These are phyloP conservation scores for Fusarium falciforme DNA, from an alignment of 2,329 filamentous ascomycete species.

Conservation along the genomic window DNA sequence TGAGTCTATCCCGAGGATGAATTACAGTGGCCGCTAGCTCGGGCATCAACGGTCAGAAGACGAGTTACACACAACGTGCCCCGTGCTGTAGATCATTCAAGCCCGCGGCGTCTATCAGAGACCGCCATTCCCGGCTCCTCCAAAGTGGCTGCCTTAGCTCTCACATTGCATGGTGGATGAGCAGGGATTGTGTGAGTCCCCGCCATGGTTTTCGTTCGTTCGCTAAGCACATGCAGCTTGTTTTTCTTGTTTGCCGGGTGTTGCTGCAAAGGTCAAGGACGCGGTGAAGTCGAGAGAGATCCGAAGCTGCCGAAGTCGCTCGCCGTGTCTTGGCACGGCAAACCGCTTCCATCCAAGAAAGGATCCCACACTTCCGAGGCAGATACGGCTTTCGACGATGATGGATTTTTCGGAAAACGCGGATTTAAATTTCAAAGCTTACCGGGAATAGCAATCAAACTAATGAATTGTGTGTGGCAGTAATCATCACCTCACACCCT, in stretches of 20 bases:
- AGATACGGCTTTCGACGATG: neutral
- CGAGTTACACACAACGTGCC: neutral
- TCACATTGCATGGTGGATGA: neutral
- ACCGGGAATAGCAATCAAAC: neutral
- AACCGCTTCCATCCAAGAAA: neutral
- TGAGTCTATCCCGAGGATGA: neutral
- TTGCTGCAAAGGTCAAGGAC: neutral
- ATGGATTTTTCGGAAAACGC: neutral
- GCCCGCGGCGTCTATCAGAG: neutral
- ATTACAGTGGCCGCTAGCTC: neutral
- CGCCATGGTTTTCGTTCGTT: neutral
- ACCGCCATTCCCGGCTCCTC: neutral
- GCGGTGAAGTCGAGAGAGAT: neutral
- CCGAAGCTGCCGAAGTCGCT: slow-evolving; percentile 21
- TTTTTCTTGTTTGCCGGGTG: neutral
- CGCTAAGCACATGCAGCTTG: slow-evolving; percentile 1
- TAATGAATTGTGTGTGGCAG: neutral
- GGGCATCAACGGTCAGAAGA: neutral
- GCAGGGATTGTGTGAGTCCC: neutral
- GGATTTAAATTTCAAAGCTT: neutral
- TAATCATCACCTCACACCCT: neutral
- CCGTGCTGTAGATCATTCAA: neutral
- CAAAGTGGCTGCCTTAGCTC: slow-evolving; percentile 3
- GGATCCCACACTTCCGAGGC: neutral
- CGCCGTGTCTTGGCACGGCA: slow-evolving; percentile 16